A percentile compares a stretch with the other conserved stretches of the same genome.
Evolutionary conservation across 2,329 filamentous ascomycete genomes (phyloP).

Genomic region (Ramularia collo-cygni): DNA sequence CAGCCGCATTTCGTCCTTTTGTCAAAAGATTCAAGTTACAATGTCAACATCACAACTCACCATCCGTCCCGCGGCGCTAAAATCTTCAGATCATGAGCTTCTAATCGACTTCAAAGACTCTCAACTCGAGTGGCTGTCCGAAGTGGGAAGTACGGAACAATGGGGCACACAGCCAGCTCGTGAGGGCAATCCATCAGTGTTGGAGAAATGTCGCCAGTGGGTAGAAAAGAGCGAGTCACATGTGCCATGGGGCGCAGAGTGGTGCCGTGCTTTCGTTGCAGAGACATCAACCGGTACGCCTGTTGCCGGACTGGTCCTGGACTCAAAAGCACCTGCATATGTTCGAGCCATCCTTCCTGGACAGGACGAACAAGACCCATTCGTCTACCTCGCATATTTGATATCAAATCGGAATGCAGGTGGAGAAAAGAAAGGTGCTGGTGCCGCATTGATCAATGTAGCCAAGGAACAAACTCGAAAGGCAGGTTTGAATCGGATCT

Average conservation of each 20-base stretch:
- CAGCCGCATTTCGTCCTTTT: too few species aligned
- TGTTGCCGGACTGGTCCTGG: slow-evolving; percentile 11
- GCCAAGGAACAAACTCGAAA: slow-evolving; percentile 7
- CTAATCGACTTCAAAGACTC: slow-evolving; percentile 16
- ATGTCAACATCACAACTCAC: slow-evolving; percentile 1
- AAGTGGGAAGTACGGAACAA: slow-evolving; percentile 13
- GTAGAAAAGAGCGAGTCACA: slow-evolving; percentile 7
- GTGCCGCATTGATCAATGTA: slow-evolving; percentile 8
- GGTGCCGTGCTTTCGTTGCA: slow-evolving; percentile 11
- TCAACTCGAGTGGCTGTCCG: slow-evolving; percentile 12
- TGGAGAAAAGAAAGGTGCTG: slow-evolving; percentile 8
- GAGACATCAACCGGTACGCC: slow-evolving; percentile 7
- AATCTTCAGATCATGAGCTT: slow-evolving; percentile 8
- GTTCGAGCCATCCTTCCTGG: slow-evolving; percentile 40
- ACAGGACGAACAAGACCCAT: slow-evolving; percentile 12
- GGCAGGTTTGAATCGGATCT: slow-evolving; percentile 8
- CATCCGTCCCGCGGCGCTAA: slow-evolving; percentile 12
- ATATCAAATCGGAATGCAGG: slow-evolving; percentile 14
- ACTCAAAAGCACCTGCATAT: slow-evolving; percentile 2
- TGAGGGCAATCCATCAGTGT: slow-evolving; percentile 1
- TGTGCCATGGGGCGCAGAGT: slow-evolving; percentile 6
- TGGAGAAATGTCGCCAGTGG: slow-evolving; percentile 5
- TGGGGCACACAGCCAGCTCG: slow-evolving; percentile 13
- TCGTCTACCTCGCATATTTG: slow-evolving; percentile 13
- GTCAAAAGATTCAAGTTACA: too few species aligned